Base-by-base conservation (phyloP, 208 protist genomes). In the Crithidia brevicula region DNA sequence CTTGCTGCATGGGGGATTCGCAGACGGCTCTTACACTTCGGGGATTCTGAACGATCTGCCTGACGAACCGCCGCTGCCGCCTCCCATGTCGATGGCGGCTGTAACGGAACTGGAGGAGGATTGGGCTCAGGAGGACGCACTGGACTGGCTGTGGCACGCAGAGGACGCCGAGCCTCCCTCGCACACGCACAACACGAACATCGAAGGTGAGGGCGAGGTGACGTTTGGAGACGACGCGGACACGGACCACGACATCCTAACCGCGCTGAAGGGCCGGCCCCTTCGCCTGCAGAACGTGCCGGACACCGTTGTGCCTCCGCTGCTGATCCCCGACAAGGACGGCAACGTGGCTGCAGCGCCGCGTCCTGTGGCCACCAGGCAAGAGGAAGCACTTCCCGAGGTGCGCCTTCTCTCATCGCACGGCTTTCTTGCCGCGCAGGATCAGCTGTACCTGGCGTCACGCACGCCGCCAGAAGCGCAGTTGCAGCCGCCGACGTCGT, bases 361-460 rank as follows among this genome's bases (percentile, higher is more conserved):
- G 20, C 1, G 16, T 2, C 34, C 28, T n/a, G 31, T 2, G 5
- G 4, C 45, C n/a, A 9, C 4, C 33, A n/a, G n/a, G n/a, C n/a
- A n/a, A n/a, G n/a, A n/a, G n/a, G n/a, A n/a, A n/a, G n/a, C n/a
- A n/a, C n/a, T n/a, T n/a, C n/a, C n/a, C n/a, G n/a, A n/a, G n/a
- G n/a, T 34, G 3, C 47, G n/a, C 18, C 28, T 74, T 27, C 58
- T 73, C 34, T 57, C 62, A 1, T 54, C 40, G 11, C 25, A 65
- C 4, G 81, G 77, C 59, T 88, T 82, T 43, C 51, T 92, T 7
- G 47, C 50, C 5, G 54, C 68, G 62, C 84, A 91, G 56, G 91
- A 94, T 56, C 61, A 43, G 5, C 62, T 85, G n/a, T 93, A 94
- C 77, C 63, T 96, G 22, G 45, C 70, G 3, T 54, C 61, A 4